Evolutionary conservation across 1,284 basidiomycete genomes (phyloP), one percentile per base, ranked within the genome.

Genomic region (Irpex sp.): DNA sequence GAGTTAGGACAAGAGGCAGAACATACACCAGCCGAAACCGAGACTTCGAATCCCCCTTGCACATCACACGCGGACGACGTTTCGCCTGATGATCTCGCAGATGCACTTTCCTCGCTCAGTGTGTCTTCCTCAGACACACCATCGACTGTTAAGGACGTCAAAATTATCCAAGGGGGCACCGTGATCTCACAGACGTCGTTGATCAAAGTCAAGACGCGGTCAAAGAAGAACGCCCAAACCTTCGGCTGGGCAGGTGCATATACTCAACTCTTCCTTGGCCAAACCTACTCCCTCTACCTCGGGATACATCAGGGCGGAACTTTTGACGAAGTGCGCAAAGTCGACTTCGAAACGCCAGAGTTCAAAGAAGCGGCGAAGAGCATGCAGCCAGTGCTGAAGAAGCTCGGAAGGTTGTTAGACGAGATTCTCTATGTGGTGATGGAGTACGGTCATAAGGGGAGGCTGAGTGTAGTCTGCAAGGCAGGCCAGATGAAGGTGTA

Each of bases 131-230:
- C 63, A 4, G n/a, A 5, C 1, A 35, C 53, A 8, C 35, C 58
- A 15, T 5, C 58, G 1, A 50, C 17, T 54, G 19, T 43, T 6
- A 47, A 60, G 21, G 61, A 57, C 11, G 37, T 65, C 35, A 57
- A 51, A n/a, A 57, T 74, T 47, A 47, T 70, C 26, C 66, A 56
- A 13, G 68, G 64, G 1, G 72, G 72, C 9, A 56, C 59, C 1
- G 61, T 68, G 4, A 71, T 77, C 7, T 72, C 78, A 1, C 80
- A 81, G 49, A 67, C 71, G 1, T 60, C 72, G 39, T 55, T 81
- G 58, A 67, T 81, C 59, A 80, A 82, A 58, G 65, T 82, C 57
- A 74, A 75, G 50, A 81, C 80, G 33, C 71, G 78, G 37, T 71
- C 76, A 1, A 49, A 35, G 36, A 58, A 47, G 21, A 67, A 58